Percentiles rank a stretch among this genome's conserved stretches.
Evolutionary conservation across 176 grass and related monocot genomes (phyloP).

Genomic region (Aegilops sharonensis): DNA sequence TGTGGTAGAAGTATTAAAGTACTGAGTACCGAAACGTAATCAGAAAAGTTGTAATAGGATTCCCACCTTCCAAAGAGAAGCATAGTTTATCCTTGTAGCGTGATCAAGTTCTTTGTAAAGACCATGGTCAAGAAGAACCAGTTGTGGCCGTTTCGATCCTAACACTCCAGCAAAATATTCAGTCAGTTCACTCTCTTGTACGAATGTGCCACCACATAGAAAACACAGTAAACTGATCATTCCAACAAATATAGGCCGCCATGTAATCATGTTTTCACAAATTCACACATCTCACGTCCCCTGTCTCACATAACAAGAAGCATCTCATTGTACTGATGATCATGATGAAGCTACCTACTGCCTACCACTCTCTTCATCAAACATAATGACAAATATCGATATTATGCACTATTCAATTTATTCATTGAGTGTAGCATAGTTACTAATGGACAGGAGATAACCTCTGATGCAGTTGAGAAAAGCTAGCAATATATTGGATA

Average conservation of each 20-base stretch:
- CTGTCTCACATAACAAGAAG: background rate
- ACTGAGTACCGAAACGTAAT: background rate
- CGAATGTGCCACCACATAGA: background rate
- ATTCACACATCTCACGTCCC: background rate
- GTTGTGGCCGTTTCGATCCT: slow-evolving; percentile 77
- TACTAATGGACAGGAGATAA: background rate
- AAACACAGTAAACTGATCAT: background rate
- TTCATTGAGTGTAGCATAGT: background rate
- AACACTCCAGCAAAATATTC: slow-evolving; percentile 27
- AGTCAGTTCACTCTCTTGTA: background rate
- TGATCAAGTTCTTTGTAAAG: slow-evolving; percentile 95
- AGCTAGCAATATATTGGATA: background rate
- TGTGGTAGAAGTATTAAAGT: slow-evolving; percentile 20
- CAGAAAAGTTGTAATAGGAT: slow-evolving; percentile 6
- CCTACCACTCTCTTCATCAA: slow-evolving; percentile 21
- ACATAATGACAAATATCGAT: background rate
- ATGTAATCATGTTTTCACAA: background rate
- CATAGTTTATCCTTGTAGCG: slow-evolving; percentile 82
- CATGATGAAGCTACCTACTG: slow-evolving; percentile 4
- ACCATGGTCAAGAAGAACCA: slow-evolving; percentile 94
- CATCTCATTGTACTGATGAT: background rate
- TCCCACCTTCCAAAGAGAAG: slow-evolving; percentile 92
- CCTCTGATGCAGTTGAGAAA: slow-evolving; percentile 2
- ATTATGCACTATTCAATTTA: background rate
- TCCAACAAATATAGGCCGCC: background rate